Percentiles rank a stretch among this genome's conserved stretches.
Evolutionary conservation across 352 stramenopile genomes (phyloP).

Genomic region (Lagenidium giganteum): DNA sequence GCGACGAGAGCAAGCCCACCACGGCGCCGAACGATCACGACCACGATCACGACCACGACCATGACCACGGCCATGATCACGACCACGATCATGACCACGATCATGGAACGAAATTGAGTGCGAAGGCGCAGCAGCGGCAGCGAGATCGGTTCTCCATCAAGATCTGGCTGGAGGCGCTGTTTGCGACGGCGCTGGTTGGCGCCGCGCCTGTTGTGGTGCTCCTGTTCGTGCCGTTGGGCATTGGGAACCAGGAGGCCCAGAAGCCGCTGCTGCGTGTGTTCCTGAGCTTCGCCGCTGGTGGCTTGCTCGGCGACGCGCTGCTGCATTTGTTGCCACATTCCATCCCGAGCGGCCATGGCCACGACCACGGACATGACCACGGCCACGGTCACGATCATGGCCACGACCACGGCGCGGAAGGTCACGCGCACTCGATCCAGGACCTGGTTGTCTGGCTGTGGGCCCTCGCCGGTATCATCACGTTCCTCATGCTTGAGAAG

Average conservation of each 20-base stretch:
- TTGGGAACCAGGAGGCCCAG: constrained; percentile 46
- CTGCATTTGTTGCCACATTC: constrained; percentile 89
- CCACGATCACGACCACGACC: constrained; percentile 9
- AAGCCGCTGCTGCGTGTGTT: constrained; percentile 78
- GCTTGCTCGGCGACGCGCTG: constrained; percentile 86
- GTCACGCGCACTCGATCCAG: constrained; percentile 50
- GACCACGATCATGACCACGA: constrained; percentile 13
- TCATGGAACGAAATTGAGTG: background rate
- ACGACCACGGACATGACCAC: constrained; percentile 23
- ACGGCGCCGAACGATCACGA: background rate
- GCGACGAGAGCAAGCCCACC: background rate
- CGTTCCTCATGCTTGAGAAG: constrained; percentile 80
- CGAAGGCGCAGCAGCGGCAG: background rate
- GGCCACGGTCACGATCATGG: constrained; percentile 34
- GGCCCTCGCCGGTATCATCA: constrained; percentile 66
- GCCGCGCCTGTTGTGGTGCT: constrained; percentile 63
- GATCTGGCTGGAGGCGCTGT: constrained; percentile 59
- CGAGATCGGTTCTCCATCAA: constrained; percentile 32
- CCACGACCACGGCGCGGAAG: constrained; percentile 32
- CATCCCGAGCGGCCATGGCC: constrained; percentile 26
- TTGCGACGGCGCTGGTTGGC: constrained; percentile 70
- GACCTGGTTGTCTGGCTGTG: constrained; percentile 74
- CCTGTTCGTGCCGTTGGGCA: constrained; percentile 61
- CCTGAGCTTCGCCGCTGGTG: constrained; percentile 85
- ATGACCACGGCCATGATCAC: constrained; percentile 14